These are phyloP conservation scores for Sclerotiophoma versabilis DNA, from an alignment of 2,329 filamentous ascomycete species.

Conservation along the genomic window DNA sequence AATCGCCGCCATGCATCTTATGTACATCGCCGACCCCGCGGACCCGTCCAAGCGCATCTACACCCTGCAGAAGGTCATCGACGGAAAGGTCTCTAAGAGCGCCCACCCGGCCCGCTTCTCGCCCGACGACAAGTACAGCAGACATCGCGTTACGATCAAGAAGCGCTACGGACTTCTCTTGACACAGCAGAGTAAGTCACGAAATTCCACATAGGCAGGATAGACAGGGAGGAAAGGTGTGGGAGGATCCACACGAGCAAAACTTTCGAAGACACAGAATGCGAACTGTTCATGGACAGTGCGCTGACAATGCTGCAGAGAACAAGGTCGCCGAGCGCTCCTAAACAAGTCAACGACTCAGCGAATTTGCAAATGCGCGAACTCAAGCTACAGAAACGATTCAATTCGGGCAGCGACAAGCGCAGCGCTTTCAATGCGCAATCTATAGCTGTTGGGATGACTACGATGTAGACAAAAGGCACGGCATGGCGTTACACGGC, in stretches of 20 bases:
- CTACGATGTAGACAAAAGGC: slow-evolving; percentile 17
- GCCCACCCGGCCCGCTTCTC: slow-evolving; percentile 97
- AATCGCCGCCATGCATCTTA: slow-evolving; percentile 69
- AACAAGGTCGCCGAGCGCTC: slow-evolving; percentile 37
- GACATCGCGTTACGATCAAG: slow-evolving; percentile 92
- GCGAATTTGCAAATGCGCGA: neutral
- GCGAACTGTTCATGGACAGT: neutral
- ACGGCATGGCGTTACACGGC: slow-evolving; percentile 21
- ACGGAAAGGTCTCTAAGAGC: slow-evolving; percentile 89
- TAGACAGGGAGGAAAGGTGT: neutral
- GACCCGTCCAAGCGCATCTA: slow-evolving; percentile 81
- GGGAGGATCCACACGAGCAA: neutral
- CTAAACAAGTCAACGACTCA: neutral
- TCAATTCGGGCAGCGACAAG: neutral
- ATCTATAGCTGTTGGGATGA: slow-evolving; percentile 4
- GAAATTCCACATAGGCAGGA: neutral
- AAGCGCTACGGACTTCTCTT: slow-evolving; percentile 88
- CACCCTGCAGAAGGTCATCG: slow-evolving; percentile 88
- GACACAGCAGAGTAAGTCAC: slow-evolving; percentile 72
- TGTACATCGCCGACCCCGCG: slow-evolving; percentile 83
- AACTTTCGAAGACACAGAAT: neutral
- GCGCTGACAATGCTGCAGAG: slow-evolving; percentile 21
- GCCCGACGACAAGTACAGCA: slow-evolving; percentile 97
- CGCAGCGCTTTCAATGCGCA: neutral
- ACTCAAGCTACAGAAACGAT: neutral